Evolutionary conservation across 2,329 filamentous ascomycete species (phyloP), one percentile per base, ranked within the genome.

Genomic region (Aspergillus niger): DNA sequence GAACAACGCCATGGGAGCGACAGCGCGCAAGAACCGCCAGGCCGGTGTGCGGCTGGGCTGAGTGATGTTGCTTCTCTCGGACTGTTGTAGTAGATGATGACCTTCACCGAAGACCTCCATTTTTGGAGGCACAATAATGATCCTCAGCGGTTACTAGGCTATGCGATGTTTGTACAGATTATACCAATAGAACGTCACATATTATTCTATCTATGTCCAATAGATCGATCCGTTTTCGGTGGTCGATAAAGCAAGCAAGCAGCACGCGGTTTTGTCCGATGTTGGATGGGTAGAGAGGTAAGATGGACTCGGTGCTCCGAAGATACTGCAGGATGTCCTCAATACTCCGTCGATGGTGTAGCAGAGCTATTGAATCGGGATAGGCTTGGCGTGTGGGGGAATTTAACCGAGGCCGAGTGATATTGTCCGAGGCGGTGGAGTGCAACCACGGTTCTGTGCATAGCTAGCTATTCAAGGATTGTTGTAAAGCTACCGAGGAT

Each of bases 1-100:
- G 78, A 83, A 82, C 64, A 85, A 82, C 70, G 84, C 83, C 15
- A 81, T 83, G 74, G 83, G 82, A 3, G 79, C 80, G 43, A 82
- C 82, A 65, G 83, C 84, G 8, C 86, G 83, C 73, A 85, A 84
- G 78, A 84, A 85, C 68, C 82, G 85, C 66, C 83, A 86, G 67
- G 86, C 86, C 51, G 86, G 86, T 67, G 85, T 89, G 36, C 77
- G 86, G 44, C 74, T 89, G 72, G 85, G 84, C 66, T 88, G 63
- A 73, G 52, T 8, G 50, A 8, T 51, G 41, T 50, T 43, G 15
- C 10, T 55, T 36, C 15, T 28, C 49, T 58, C 15, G 8, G 17
- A 17, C 24, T 26, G 11, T 44, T 41, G 38, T 32, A 43, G 32
- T 15, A 36, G 32, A 36, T 10, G 39, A 30, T 28, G 44, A 49